phyloP scores from a whole-genome alignment of 208 protist genomes.

The Willaertia magna region DNA sequence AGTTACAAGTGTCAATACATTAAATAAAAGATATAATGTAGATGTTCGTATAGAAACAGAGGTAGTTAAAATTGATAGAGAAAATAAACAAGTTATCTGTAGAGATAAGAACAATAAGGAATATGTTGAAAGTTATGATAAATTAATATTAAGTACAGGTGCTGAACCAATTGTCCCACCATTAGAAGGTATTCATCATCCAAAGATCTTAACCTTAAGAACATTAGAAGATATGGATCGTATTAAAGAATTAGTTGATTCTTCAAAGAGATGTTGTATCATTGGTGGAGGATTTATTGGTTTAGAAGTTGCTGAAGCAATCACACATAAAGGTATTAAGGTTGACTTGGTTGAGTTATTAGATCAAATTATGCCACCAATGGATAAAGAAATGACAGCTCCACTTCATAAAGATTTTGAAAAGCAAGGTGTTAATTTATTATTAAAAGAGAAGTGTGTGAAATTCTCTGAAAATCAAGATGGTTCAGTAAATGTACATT shows the following conservation, averaged over 20 bases:
- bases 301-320: constrained; percentile 39
- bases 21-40: constrained; percentile 27
- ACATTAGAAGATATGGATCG: constrained; percentile 27
- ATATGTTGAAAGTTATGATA: constrained; percentile 30
- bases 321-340: constrained; percentile 18
- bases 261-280: constrained; percentile 11
- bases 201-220: constrained; percentile 27
- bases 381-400: constrained; percentile 30
- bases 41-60: constrained; percentile 30
- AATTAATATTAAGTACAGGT: constrained; percentile 33
- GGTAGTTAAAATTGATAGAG: constrained; percentile 28
- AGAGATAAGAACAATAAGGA: neutral
- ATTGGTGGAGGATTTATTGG: constrained; percentile 43
- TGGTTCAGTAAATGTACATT: neutral
- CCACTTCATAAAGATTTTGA: constrained; percentile 16
- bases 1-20: constrained; percentile 9
- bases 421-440: constrained; percentile 23
- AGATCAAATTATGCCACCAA: constrained; percentile 33
- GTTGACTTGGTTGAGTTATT: constrained; percentile 36
- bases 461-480: neutral
- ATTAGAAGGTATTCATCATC: constrained; percentile 26
- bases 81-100: constrained; percentile 21
- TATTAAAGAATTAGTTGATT: constrained; percentile 20
- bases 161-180: constrained; percentile 35
- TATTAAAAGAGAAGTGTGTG: constrained; percentile 21